Conservation (phyloP, 2,329 filamentous ascomycete genomes). For the Thielaviopsis populi region DNA sequence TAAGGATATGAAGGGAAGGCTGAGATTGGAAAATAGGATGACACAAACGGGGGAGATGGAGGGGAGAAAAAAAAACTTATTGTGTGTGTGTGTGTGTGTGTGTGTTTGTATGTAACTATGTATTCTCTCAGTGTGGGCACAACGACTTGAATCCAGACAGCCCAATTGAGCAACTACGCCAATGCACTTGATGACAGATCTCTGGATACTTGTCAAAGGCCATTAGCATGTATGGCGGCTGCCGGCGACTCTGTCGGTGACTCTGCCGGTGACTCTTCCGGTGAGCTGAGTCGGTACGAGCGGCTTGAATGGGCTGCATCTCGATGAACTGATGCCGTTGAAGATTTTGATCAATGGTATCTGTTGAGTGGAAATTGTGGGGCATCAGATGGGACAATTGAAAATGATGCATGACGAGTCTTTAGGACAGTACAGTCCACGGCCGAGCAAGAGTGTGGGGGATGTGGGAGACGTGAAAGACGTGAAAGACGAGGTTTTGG, state of each 20-base stretch:
- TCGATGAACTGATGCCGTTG: neutral
- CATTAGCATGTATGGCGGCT: neutral
- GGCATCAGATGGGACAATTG: neutral
- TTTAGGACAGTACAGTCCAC: neutral
- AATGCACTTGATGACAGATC: neutral
- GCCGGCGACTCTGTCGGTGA: neutral
- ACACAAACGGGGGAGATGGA: neutral
- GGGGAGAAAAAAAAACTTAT: slow-evolving; percentile 6
- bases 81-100: neutral
- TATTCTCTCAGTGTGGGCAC: neutral
- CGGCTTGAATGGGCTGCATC: neutral
- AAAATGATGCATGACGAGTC: neutral
- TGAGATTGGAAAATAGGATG: neutral
- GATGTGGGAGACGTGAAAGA: neutral
- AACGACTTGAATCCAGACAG: neutral
- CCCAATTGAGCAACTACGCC: neutral
- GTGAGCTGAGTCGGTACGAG: neutral
- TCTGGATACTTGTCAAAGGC: neutral
- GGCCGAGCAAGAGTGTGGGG: too few species aligned
- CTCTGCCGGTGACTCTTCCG: neutral
- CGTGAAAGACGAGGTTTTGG: too few species aligned
- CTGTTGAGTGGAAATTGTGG: neutral
- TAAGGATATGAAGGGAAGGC: neutral
- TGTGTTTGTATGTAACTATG: neutral
- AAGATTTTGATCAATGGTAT: neutral